Conservation (phyloP, 495 filamentous ascomycete species). For the Hypoxylon lienhwacheense region DNA sequence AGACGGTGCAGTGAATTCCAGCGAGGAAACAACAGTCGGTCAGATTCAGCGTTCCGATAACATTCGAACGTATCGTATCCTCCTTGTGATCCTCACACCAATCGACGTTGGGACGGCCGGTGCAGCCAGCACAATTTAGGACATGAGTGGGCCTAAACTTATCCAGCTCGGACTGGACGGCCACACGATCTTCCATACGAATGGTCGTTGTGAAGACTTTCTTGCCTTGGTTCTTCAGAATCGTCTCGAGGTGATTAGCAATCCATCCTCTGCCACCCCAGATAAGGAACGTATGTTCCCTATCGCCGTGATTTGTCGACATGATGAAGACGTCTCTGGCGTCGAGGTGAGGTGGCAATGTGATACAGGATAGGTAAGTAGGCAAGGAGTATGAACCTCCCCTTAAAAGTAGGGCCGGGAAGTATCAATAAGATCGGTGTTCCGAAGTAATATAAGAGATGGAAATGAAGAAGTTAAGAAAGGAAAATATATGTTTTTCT, state of each 20-base stretch:
- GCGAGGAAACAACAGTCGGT: slow-evolving; percentile 59
- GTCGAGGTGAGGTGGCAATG: not conserved
- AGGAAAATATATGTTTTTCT: no score
- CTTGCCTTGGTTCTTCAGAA: slow-evolving; percentile 63
- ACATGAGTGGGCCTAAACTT: slow-evolving; percentile 63
- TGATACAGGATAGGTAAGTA: not conserved
- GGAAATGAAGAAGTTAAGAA: no score
- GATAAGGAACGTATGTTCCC: slow-evolving; percentile 54
- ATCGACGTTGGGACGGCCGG: slow-evolving; percentile 69
- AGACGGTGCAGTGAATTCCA: slow-evolving; percentile 63
- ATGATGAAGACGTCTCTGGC: slow-evolving; percentile 14
- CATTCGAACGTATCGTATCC: slow-evolving; percentile 65
- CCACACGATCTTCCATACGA: slow-evolving; percentile 63
- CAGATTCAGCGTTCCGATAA: slow-evolving; percentile 64
- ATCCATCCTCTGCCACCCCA: slow-evolving; percentile 67
- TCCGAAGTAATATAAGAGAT: no score
- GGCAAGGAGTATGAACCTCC: not conserved
- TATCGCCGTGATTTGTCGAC: slow-evolving; percentile 33
- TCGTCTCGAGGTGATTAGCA: slow-evolving; percentile 63
- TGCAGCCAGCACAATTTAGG: slow-evolving; percentile 65
- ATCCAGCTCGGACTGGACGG: slow-evolving; percentile 58
- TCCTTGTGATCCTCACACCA: slow-evolving; percentile 71
- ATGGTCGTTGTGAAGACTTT: slow-evolving; percentile 59
- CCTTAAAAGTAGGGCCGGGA: not conserved
- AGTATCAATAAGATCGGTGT: no score